These are phyloP conservation scores for Solanum hybrid DNA, from an alignment of 305 asterid genomes.

Conservation along the genomic window DNA sequence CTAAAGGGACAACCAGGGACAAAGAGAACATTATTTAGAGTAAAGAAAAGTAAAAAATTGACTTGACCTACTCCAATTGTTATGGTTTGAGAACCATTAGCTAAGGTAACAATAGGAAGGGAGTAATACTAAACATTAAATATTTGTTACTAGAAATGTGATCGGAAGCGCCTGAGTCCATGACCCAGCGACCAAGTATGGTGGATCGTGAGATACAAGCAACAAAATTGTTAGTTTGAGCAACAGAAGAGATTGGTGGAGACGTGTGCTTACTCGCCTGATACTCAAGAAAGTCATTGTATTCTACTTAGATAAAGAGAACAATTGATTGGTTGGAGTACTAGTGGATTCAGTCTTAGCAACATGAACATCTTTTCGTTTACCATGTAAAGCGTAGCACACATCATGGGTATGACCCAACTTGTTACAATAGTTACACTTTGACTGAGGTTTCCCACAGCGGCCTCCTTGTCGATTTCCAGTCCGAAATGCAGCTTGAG, in stretches of 20 bases:
- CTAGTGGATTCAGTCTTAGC: background rate
- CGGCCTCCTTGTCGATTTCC: background rate
- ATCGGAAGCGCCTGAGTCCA: background rate
- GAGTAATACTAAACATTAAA: background rate
- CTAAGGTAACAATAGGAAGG: background rate
- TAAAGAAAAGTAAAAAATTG: background rate
- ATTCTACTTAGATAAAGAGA: background rate
- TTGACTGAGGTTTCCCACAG: background rate
- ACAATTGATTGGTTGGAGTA: background rate
- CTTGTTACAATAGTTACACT: background rate
- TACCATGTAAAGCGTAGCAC: background rate
- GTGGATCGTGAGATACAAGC: background rate
- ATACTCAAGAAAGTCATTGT: background rate
- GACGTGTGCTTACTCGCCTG: background rate
- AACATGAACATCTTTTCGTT: background rate
- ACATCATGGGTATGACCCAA: background rate
- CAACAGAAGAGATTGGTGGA: background rate
- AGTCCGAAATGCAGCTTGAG: background rate
- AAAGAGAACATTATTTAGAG: background rate
- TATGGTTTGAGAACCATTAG: background rate
- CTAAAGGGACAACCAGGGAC: background rate
- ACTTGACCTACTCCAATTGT: background rate
- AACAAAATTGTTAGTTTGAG: background rate
- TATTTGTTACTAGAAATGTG: background rate
- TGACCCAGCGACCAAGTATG: background rate